Base-by-base conservation (phyloP, 1,284 basidiomycete species). In the Porodaedalea pini region DNA sequence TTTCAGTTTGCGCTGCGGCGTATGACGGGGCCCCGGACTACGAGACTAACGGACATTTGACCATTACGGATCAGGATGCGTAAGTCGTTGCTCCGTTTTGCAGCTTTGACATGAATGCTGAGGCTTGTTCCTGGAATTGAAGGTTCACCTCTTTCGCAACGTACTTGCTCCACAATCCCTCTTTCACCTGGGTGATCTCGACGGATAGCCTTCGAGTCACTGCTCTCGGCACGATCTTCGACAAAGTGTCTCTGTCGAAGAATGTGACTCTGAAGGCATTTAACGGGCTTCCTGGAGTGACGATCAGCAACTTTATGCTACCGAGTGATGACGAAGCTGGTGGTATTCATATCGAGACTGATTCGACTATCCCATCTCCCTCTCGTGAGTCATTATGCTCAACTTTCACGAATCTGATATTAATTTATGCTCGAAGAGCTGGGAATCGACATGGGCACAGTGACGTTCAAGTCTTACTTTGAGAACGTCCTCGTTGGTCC, bases 101-200 rank as follows among this genome's bases (percentile, higher is more conserved):
- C 17, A 23, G 51, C 44, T 17, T 41, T 23, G 5, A 25, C 17
- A 39, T 4, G n/a, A 36, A 29, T 25, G 10, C 27, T 48, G 15
- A 49, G 52, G 23, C 37, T 39, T 23, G 10, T 43, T 37, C 11
- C 34, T 41, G 34, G 17, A 21, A 2, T 31, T 40, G 6, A 36
- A 81, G 80, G 56, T 92, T 91, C 67, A 86, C 86, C 1, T 70
- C 75, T 11, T 90, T 88, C 66, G 80, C 88, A 1, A 83, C 77
- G 1, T 85, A 77, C 70, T 69, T 90, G 58, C 72, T 90, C 41
- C 85, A 89, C 65, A 84, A 83, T 60, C 76, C 79, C 10, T 73
- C 69, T 55, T 91, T 91, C 66, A 77, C 79, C 7, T 91, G 89
- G 88, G 85, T 78, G 2, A 83, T 92, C 49, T 83, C 81, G 15